Evolutionary conservation across 768 basidiomycete genomes (phyloP), one percentile per base, ranked within the genome.

Genomic region (Boletus rufocinnamomeus): DNA sequence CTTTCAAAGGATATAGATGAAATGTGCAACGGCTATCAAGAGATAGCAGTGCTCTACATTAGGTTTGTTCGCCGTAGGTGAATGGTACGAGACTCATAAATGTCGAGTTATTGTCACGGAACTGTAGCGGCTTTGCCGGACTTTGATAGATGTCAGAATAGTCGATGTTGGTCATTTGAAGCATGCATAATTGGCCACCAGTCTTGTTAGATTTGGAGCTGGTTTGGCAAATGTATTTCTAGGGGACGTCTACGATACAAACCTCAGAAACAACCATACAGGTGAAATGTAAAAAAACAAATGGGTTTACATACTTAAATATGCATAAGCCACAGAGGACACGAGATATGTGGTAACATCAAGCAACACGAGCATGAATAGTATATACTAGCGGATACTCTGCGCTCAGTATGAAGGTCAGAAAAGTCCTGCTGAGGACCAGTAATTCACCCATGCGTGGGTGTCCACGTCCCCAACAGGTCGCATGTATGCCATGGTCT

Each of bases 391-490:
- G 32, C n/a, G 32, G n/a, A 6, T 49, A 49, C 21, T 11, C 21
- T 32, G n/a, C 4, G 10, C 17, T 35, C 21, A 9, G 23, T 30
- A 23, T 2, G 8, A 3, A 25, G 17, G 8, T 64, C 49, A 64
- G 38, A 66, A 45, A 44, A 65, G 27, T n/a, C 54, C 54, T 21
- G 27, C 62, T 2, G 40, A 41, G n/a, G n/a, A 21, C 40, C 40
- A 41, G n/a, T 41, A 41, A 68, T 6, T 28, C 14, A 67, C 57
- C 68, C 64, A 70, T 23, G 50, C 46, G 35, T 44, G 38, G 25
- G 61, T 59, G 6, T 70, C 68, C 27, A 23, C 13, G 3, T 54
- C 46, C 16, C 57, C 57, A 4, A 69, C 32, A 11, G 64, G 62
- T 34, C 23, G 52, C 57, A 69, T 61, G 19, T 27, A 14, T 8